Conservation (phyloP, 768 basidiomycete species). For the Saitozyma sp. region DNA sequence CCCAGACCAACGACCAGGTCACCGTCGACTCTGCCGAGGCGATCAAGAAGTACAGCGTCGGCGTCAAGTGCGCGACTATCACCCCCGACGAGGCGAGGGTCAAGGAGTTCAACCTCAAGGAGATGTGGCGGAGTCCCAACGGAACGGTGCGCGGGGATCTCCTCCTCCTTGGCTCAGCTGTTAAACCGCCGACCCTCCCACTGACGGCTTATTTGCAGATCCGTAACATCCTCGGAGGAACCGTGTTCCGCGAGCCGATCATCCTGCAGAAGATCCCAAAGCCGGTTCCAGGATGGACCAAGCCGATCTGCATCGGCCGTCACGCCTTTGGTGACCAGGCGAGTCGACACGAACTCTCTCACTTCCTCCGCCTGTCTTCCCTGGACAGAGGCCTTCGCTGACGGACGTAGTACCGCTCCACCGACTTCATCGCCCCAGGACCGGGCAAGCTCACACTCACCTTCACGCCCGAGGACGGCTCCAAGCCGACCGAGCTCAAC, state of each 20-base stretch:
- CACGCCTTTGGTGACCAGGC: conserved; percentile 97
- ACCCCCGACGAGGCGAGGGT: conserved; percentile 97
- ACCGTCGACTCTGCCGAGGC: conserved; percentile 93
- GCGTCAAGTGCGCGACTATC: conserved; percentile 99
- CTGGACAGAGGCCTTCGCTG: not conserved
- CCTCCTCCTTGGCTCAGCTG: conserved; percentile 8
- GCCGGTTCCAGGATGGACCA: conserved; percentile 93
- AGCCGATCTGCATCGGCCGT: conserved; percentile 93
- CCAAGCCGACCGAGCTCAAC: conserved; percentile 66
- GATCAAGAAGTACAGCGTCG: conserved; percentile 89
- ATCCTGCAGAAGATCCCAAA: conserved; percentile 85
- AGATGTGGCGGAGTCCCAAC: conserved; percentile 98
- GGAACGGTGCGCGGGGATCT: conserved; percentile 67
- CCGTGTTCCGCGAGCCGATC: conserved; percentile 98
- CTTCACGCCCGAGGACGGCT: conserved; percentile 78
- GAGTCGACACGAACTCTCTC: conserved; percentile 16
- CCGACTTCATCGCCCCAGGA: conserved; percentile 86
- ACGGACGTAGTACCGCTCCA: conserved; percentile 73
- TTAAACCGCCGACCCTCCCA: not conserved
- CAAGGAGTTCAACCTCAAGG: conserved; percentile 93
- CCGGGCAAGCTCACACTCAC: conserved; percentile 92
- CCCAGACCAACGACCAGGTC: conserved; percentile 85
- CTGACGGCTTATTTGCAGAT: conserved; percentile 57
- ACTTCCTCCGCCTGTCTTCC: not conserved
- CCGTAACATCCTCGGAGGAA: conserved; percentile 96